A percentile compares a stretch with the other conserved stretches of the same genome.
Conservation (phyloP, 1,139 yeast genomes). For the Meyerozyma carpophila region DNA sequence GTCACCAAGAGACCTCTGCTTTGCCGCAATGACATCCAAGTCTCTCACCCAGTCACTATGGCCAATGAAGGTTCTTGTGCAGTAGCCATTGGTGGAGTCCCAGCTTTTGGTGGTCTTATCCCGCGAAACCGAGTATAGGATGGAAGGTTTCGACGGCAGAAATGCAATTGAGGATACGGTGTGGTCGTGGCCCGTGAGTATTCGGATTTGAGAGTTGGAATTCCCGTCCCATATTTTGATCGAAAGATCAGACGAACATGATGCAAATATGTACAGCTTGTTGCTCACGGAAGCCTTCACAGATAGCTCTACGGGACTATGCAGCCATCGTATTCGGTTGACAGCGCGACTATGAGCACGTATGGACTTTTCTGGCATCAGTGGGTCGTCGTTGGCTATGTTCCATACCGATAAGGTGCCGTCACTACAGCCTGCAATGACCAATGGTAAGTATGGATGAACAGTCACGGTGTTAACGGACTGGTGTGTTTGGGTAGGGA, state of each 20-base stretch:
- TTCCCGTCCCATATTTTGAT: slow-evolving; percentile 67
- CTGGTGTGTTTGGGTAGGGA: slow-evolving; percentile 50
- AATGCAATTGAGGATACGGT: slow-evolving; percentile 67
- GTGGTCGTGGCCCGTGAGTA: slow-evolving; percentile 87
- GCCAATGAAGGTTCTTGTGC: slow-evolving; percentile 61
- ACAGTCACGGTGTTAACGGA: slow-evolving; percentile 61
- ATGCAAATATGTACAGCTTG: slow-evolving; percentile 34
- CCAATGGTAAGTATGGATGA: slow-evolving; percentile 66
- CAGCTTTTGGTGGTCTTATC: slow-evolving; percentile 71
- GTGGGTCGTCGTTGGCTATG: slow-evolving; percentile 46
- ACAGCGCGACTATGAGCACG: slow-evolving; percentile 77
- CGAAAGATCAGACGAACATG: slow-evolving; percentile 71
- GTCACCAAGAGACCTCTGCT: slow-evolving; percentile 35
- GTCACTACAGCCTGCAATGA: slow-evolving; percentile 68
- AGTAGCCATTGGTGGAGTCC: slow-evolving; percentile 71
- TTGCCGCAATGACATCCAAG: slow-evolving; percentile 33
- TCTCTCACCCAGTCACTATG: slow-evolving; percentile 90
- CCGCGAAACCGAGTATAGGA: slow-evolving; percentile 68
- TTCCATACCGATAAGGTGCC: slow-evolving; percentile 79
- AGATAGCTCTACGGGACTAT: slow-evolving; percentile 24
- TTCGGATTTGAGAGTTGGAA: slow-evolving; percentile 51
- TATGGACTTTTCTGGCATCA: slow-evolving; percentile 60
- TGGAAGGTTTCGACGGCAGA: slow-evolving; percentile 29
- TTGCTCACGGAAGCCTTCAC: slow-evolving; percentile 3
- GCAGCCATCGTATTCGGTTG: slow-evolving; percentile 54